Percentiles rank a stretch among this genome's conserved stretches.
Evolutionary conservation across 257 asterid genomes (phyloP).

Genomic region (Orobanche coerulescens): DNA sequence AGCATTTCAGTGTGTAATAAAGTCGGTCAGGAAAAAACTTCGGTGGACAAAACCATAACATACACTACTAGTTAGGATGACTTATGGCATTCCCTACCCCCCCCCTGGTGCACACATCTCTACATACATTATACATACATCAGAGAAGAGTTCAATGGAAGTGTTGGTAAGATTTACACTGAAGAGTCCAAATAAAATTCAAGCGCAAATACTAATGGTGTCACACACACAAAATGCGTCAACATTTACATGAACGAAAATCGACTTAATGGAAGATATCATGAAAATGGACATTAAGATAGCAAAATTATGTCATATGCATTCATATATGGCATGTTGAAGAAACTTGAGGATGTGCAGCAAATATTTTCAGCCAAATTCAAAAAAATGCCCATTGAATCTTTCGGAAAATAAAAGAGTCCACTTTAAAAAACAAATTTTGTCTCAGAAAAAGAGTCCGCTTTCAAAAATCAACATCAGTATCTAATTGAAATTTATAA

Average conservation of each 20-base stretch:
- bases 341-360: not conserved
- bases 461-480: no score
- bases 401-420: no score
- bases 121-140: no score
- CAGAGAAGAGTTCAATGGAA: not conserved
- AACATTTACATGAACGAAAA: not conserved
- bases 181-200: not conserved
- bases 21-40: not conserved
- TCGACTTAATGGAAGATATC: not conserved
- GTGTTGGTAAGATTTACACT: not conserved
- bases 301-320: not conserved
- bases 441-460: no score
- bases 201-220: not conserved
- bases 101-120: no score
- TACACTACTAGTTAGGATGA: not conserved
- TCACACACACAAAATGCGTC: slow-evolving; percentile 1
- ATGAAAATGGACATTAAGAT: not conserved
- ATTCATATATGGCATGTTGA: not conserved
- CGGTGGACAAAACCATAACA: not conserved
- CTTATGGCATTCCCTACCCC: no score
- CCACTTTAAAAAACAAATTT: no score
- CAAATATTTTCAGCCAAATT: not conserved
- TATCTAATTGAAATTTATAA: no score
- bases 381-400: no score
- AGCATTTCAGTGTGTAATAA: not conserved